phyloP scores from a whole-genome alignment of 2,329 filamentous ascomycete genomes.

The Talaromyces sp. region DNA sequence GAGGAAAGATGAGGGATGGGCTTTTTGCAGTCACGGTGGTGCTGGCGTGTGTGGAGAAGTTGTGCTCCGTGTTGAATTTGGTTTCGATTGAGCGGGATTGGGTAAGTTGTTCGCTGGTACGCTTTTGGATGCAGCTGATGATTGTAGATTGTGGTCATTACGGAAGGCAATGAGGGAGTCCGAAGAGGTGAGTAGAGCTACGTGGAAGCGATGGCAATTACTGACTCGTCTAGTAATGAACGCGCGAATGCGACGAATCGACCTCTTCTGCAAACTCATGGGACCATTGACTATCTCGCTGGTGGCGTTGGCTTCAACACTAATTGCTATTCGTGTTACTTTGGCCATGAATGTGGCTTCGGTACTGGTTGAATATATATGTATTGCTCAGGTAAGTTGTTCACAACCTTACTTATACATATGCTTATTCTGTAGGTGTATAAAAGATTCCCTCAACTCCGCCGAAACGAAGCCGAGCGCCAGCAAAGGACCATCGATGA shows the following conservation, averaged over 20 bases:
- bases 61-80: slow-evolving; percentile 61
- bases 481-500: background rate
- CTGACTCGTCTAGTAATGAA: slow-evolving; percentile 40
- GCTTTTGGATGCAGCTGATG: background rate
- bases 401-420: background rate
- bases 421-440: slow-evolving; percentile 7
- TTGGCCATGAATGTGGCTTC: slow-evolving; percentile 44
- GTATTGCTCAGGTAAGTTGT: slow-evolving; percentile 35
- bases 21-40: slow-evolving; percentile 24
- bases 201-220: background rate
- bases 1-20: slow-evolving; percentile 7
- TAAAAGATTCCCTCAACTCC: background rate
- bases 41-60: slow-evolving; percentile 67
- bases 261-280: slow-evolving; percentile 56
- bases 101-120: slow-evolving; percentile 33
- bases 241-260: slow-evolving; percentile 56
- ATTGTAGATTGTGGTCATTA: slow-evolving; percentile 16
- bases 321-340: slow-evolving; percentile 47
- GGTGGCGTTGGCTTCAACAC: slow-evolving; percentile 44
- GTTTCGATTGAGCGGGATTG: slow-evolving; percentile 71
- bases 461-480: background rate
- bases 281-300: slow-evolving; percentile 52
- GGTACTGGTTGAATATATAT: slow-evolving; percentile 39
- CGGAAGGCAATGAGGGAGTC: slow-evolving; percentile 6
- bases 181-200: slow-evolving; percentile 5